A percentile compares a stretch with the other conserved stretches of the same genome.
These are phyloP conservation scores for Eucalyptus curtisii DNA, from an alignment of 345 rosid genomes.

Conservation along the genomic window DNA sequence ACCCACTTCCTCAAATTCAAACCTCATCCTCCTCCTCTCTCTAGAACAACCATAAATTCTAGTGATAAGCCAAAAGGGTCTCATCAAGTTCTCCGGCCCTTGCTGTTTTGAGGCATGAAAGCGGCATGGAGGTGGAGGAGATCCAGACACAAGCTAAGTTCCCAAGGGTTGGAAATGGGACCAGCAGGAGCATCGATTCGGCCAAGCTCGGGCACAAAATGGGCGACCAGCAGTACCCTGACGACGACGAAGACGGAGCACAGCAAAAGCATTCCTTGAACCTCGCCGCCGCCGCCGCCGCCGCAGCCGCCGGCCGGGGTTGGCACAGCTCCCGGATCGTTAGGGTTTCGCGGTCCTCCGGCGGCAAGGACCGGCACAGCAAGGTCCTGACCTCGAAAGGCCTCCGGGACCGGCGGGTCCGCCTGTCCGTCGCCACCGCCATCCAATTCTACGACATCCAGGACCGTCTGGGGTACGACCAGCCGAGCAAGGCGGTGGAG, in stretches of 20 bases:
- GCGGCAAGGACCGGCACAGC: conserved; percentile 98
- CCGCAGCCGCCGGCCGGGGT: conserved; percentile 17
- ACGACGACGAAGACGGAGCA: conserved; percentile 44
- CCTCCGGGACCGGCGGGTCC: conserved; percentile 75
- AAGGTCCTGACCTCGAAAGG: conserved; percentile 96
- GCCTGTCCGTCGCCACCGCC: conserved; percentile 85
- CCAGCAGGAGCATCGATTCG: conserved; percentile 11
- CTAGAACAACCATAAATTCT: background rate
- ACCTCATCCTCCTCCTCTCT: background rate
- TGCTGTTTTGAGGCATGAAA: conserved; percentile 46
- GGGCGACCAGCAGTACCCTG: conserved; percentile 18
- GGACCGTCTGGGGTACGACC: conserved; percentile 90
- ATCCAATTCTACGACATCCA: conserved; percentile 91
- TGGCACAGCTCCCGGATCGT: conserved; percentile 80
- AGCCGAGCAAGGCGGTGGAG: conserved; percentile 95
- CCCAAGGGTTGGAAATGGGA: conserved; percentile 41
- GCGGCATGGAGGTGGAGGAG: conserved; percentile 78
- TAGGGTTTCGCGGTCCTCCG: conserved; percentile 95
- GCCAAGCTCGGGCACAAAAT: conserved; percentile 12
- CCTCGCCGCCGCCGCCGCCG: conserved; percentile 12
- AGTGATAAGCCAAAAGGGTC: background rate
- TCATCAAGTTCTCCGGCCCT: background rate
- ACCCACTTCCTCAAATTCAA: background rate
- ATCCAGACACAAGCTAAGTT: conserved; percentile 56
- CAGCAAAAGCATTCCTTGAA: conserved; percentile 20